These are phyloP conservation scores for Dacryopinax spathularia DNA, from an alignment of 768 basidiomycete genomes.

Conservation along the genomic window DNA sequence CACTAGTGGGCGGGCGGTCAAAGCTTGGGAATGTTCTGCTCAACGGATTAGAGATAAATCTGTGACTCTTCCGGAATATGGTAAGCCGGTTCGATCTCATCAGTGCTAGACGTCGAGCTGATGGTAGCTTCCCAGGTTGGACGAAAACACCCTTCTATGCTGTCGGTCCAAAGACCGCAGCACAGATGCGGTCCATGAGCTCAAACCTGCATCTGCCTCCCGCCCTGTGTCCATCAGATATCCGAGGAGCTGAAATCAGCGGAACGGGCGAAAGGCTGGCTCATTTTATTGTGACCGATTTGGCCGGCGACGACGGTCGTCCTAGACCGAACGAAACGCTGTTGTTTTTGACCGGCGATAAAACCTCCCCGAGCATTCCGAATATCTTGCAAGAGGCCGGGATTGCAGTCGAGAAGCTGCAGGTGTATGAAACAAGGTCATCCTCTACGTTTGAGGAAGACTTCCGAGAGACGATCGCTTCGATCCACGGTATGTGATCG, in stretches of 20 bases:
- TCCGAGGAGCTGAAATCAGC: slow-evolving; percentile 35
- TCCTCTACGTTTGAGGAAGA: slow-evolving; percentile 5
- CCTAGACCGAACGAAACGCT: slow-evolving; percentile 23
- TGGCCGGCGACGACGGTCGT: slow-evolving; percentile 18
- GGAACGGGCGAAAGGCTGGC: slow-evolving; percentile 61
- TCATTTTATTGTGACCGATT: slow-evolving; percentile 40
- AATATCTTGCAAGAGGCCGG: slow-evolving; percentile 34
- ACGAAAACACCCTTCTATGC: slow-evolving; percentile 54
- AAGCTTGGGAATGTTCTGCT: slow-evolving; percentile 48
- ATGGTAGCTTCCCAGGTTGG: slow-evolving; percentile 42
- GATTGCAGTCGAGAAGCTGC: slow-evolving; percentile 35
- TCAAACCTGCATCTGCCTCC: slow-evolving; percentile 8
- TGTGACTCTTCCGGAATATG: not conserved
- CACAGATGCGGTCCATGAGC: slow-evolving; percentile 29
- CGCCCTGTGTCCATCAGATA: slow-evolving; percentile 18
- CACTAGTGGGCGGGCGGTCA: slow-evolving; percentile 64
- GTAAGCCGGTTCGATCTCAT: not conserved
- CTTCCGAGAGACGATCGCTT: too few species aligned
- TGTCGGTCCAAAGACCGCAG: slow-evolving; percentile 54
- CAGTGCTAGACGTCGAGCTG: slow-evolving; percentile 8
- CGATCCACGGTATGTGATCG: too few species aligned
- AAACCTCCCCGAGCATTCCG: slow-evolving; percentile 58
- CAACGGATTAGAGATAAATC: not conserved
- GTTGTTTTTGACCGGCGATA: slow-evolving; percentile 76
- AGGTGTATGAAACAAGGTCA: slow-evolving; percentile 53